Conservation (phyloP, 352 stramenopile genomes). For the Phytopythium cucurbitacearum region DNA sequence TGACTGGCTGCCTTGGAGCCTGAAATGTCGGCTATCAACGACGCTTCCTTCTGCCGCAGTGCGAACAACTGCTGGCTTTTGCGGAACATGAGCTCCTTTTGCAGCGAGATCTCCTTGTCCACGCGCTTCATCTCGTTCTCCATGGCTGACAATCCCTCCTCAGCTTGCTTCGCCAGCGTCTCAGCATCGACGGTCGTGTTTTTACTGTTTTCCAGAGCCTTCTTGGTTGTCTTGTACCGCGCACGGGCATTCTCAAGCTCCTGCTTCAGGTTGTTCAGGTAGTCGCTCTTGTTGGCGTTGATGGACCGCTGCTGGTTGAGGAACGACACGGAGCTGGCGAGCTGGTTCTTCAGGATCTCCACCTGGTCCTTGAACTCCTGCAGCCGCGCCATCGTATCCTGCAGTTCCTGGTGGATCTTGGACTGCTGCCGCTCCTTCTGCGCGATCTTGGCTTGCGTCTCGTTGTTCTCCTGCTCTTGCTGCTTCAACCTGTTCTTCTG, state of each 20-base stretch:
- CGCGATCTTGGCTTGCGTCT: conserved; percentile 71
- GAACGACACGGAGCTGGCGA: conserved; percentile 81
- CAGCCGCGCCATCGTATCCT: conserved; percentile 46
- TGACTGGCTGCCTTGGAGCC: conserved; percentile 80
- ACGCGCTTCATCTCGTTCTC: conserved; percentile 53
- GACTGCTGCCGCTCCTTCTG: conserved; percentile 65
- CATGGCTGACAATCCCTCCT: conserved; percentile 63
- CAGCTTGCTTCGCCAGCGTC: conserved; percentile 83
- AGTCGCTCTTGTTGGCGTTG: conserved; percentile 67
- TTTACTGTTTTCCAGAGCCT: conserved; percentile 65
- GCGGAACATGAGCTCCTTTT: conserved; percentile 93
- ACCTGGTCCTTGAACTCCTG: conserved; percentile 89
- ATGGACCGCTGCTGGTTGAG: conserved; percentile 76
- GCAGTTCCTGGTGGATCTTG: conserved; percentile 66
- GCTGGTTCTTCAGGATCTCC: conserved; percentile 90
- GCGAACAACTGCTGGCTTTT: conserved; percentile 87
- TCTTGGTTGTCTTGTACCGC: conserved; percentile 79
- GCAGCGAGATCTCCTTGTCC: conserved; percentile 70
- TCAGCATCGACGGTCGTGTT: conserved; percentile 80
- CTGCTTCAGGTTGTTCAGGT: conserved; percentile 79
- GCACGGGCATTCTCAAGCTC: conserved; percentile 59
- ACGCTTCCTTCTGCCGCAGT: conserved; percentile 83
- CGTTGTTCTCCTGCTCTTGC: conserved; percentile 83
- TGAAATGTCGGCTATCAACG: conserved; percentile 91
- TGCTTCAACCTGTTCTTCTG: conserved; percentile 78